These are phyloP conservation scores for Cicer cuneatum DNA, from an alignment of 306 rosid genomes.

Conservation along the genomic window DNA sequence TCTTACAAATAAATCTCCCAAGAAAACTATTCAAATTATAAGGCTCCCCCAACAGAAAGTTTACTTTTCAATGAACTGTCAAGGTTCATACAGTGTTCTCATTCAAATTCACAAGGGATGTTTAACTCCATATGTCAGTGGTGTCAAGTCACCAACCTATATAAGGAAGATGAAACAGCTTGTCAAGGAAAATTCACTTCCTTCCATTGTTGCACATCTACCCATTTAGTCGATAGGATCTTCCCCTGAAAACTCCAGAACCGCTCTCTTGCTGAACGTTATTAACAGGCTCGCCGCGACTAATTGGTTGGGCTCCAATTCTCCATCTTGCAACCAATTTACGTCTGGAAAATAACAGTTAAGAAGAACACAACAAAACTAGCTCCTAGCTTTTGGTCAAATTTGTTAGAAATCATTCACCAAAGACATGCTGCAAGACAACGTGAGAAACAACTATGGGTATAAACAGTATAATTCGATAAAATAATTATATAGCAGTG, in stretches of 20 bases:
- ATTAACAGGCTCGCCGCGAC: slow-evolving; percentile 55
- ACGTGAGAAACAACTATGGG: slow-evolving; percentile 21
- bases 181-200: slow-evolving; percentile 32
- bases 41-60: slow-evolving; percentile 39
- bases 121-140: slow-evolving; percentile 42
- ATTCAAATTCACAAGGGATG: slow-evolving; percentile 37
- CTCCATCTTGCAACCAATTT: slow-evolving; percentile 81
- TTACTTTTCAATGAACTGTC: slow-evolving; percentile 34
- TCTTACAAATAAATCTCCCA: slow-evolving; percentile 38
- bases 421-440: slow-evolving; percentile 32
- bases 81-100: slow-evolving; percentile 38
- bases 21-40: not conserved
- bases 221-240: slow-evolving; percentile 71
- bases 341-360: slow-evolving; percentile 63
- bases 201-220: slow-evolving; percentile 37
- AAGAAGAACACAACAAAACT: slow-evolving; percentile 50
- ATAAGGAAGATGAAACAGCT: slow-evolving; percentile 30
- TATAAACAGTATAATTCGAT: not conserved
- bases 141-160: slow-evolving; percentile 39
- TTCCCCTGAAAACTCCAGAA: slow-evolving; percentile 81
- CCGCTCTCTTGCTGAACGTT: slow-evolving; percentile 56
- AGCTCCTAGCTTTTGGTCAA: slow-evolving; percentile 35
- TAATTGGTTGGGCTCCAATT: slow-evolving; percentile 62
- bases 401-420: slow-evolving; percentile 27
- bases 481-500: not conserved